These are phyloP conservation scores for Coemansia sp. DNA, from an alignment of 192 early-diverging fungal genomes.

Conservation along the genomic window DNA sequence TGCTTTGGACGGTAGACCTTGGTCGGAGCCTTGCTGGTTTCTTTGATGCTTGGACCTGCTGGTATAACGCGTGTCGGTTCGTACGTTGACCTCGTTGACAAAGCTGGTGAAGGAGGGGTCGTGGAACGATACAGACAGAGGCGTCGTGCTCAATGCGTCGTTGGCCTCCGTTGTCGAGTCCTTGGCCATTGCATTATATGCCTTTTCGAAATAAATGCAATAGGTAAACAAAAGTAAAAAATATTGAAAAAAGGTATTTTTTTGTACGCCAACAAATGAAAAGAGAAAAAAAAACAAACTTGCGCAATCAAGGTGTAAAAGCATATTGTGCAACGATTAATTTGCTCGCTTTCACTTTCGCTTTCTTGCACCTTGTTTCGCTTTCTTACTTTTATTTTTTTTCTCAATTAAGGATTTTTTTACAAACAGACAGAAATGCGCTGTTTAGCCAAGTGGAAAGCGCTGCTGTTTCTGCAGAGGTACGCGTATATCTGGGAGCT, in stretches of 20 bases:
- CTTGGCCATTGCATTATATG: constrained; percentile 39
- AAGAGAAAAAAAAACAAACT: not conserved
- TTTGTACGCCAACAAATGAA: not conserved
- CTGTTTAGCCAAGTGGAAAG: constrained; percentile 12
- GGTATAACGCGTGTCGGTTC: not conserved
- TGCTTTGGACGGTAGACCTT: not conserved
- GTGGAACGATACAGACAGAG: constrained; percentile 32
- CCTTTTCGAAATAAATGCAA: not conserved
- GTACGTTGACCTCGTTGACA: constrained; percentile 17
- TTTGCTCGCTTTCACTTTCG: not conserved
- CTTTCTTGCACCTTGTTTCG: not conserved
- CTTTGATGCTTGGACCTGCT: constrained; percentile 3
- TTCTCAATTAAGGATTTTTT: not conserved
- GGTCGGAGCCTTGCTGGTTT: not conserved
- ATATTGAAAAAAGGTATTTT: not conserved
- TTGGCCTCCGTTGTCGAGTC: constrained; percentile 9
- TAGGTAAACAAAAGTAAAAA: not conserved
- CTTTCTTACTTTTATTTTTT: not conserved
- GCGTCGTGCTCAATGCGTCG: constrained; percentile 7
- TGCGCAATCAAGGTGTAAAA: not conserved
- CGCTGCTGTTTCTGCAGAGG: constrained; percentile 38
- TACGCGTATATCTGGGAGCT: constrained; percentile 2
- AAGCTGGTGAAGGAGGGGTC: constrained; percentile 26
- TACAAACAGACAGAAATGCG: constrained; percentile 2
- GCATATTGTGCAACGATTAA: too few relatives aligned